A percentile compares a stretch with the other conserved stretches of the same genome.
Conservation (phyloP, 2,329 filamentous ascomycete genomes). For the Colletotrichum euphorbiae region DNA sequence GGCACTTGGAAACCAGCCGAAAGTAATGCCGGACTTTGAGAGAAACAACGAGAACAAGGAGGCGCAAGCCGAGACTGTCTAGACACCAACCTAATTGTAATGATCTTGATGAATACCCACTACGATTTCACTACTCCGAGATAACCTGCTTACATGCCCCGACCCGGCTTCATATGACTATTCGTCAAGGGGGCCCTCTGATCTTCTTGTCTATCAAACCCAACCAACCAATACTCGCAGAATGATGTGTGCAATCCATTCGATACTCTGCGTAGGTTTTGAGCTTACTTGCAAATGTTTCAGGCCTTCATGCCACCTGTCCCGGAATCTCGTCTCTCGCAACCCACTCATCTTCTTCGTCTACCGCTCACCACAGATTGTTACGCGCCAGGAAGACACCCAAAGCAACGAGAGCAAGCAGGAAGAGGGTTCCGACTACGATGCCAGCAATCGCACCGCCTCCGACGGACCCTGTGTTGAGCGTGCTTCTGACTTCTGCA, state of each 20-base stretch:
- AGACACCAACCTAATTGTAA: conserved; percentile 18
- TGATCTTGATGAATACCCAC: conserved; percentile 33
- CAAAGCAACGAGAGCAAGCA: neutral
- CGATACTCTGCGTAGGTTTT: no score
- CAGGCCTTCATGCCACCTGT: no score
- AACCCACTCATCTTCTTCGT: neutral
- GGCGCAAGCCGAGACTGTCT: conserved; percentile 19
- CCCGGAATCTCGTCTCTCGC: neutral
- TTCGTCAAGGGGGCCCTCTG: neutral
- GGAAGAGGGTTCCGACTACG: neutral
- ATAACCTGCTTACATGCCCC: neutral
- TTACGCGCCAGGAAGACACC: neutral
- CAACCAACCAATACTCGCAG: no score
- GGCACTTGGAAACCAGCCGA: conserved; percentile 47
- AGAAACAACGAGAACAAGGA: conserved; percentile 1
- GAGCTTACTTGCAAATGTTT: no score
- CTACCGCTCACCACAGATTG: neutral
- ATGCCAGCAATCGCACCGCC: conserved; percentile 8
- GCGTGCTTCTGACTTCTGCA: neutral
- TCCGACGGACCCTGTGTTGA: neutral
- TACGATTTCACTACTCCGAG: neutral
- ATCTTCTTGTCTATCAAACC: neutral
- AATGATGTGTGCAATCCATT: no score
- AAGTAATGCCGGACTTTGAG: conserved; percentile 43
- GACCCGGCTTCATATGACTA: neutral